Evolutionary conservation across 1,139 yeast genomes (phyloP).

Genomic region (Geotrichum restrictum): DNA sequence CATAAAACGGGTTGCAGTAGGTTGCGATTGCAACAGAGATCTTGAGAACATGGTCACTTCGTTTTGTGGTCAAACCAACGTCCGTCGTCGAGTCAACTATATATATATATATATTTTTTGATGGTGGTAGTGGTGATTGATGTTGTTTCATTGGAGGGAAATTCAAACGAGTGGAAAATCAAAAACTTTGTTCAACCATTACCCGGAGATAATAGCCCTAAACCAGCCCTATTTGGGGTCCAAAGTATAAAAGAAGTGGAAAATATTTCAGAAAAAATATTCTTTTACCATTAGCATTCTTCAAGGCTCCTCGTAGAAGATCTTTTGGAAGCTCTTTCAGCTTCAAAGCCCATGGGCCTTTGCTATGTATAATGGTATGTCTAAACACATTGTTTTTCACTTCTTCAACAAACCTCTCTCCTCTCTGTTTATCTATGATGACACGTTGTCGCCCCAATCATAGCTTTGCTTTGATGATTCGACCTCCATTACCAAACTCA

Average conservation of each 20-base stretch:
- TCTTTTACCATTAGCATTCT: background rate
- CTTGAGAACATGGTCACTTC: background rate
- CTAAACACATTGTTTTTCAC: background rate
- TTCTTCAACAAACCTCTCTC: background rate
- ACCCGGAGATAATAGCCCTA: constrained; percentile 6
- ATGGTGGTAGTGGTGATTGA: background rate
- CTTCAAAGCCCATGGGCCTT: background rate
- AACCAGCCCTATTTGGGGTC: background rate
- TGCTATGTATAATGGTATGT: background rate
- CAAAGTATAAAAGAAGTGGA: background rate
- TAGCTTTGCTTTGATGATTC: constrained; percentile 8
- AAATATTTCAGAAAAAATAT: too few relatives aligned
- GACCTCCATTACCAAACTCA: constrained; percentile 8
- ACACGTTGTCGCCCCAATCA: constrained; percentile 10
- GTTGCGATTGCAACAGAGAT: background rate
- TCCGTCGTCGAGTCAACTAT: background rate
- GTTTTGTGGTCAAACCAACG: background rate
- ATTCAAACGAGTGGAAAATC: background rate
- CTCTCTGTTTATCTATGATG: constrained; percentile 4
- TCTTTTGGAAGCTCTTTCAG: background rate
- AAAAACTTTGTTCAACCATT: background rate
- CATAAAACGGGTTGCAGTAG: background rate
- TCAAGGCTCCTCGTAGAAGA: background rate
- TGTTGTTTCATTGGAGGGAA: constrained; percentile 5
- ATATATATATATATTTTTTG: background rate